Base-by-base conservation (phyloP, 2,329 filamentous ascomycete genomes). In the Penicillium psychrosexuale region DNA sequence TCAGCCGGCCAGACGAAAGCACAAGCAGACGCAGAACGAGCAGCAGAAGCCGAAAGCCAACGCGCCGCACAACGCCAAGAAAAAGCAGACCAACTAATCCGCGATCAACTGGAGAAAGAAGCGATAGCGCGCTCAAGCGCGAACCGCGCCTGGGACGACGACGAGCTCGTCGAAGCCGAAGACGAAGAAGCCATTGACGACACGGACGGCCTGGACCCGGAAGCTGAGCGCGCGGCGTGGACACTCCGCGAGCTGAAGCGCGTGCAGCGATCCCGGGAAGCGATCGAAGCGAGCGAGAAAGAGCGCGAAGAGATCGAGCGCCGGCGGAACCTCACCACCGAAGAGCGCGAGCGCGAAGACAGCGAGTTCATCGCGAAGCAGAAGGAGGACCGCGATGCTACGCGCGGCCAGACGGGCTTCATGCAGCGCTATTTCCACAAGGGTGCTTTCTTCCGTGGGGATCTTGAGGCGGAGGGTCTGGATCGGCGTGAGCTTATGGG, bases 381-480 rank as follows among this genome's bases (percentile, higher is more conserved):
- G 74, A 85, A 88, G 64, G 88, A 89, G 59, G 91, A 96, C 60
- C 78, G 79, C 24, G 89, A 90, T 65, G 85, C 89, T 58, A 74
- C 80, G 47, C 87, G 88, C 57, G 91, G 91, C 50, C 88, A 93
- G 75, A 90, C 94, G 81, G 83, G 83, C 2, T 97, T 86, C 72
- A 90, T 97, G 89, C 92, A 97, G 69, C 91, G 92, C 70, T 99
- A 97, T 77, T 92, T 90, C 74, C 94, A 99, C 80, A 93, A 92
- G 76, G 94, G 94, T 46, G 94, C 94, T 15, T 99, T 97, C 78
- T 97, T 90, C 78, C 89, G 88, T 62, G 90, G 92, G 49, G 89
- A 95, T 65, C 82, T 86, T 48, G 84, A 86, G 63, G 85, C 84
- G 15, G 85, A 89, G 59, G 90, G 90, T 0, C 78, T 97, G 43